Conservation (phyloP, 306 rosid genomes). For the Albizia julibrissin region DNA sequence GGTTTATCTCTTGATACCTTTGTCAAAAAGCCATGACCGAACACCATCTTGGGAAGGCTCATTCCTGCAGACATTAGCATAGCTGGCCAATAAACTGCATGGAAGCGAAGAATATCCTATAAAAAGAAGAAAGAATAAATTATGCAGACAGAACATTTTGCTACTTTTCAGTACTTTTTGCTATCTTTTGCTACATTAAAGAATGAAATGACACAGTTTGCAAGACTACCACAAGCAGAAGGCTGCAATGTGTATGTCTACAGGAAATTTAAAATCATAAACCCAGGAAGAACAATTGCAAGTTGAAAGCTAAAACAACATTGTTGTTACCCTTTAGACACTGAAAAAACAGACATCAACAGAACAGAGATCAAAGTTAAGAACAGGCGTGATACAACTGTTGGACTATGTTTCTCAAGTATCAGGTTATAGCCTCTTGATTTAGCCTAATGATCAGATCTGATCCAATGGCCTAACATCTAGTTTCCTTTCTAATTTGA, state of each 20-base stretch:
- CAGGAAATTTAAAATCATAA: neutral
- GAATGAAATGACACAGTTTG: neutral
- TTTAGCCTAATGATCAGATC: neutral
- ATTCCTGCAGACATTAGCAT: slow-evolving; percentile 97
- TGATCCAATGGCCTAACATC: neutral
- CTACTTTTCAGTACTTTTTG: neutral
- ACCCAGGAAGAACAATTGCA: neutral
- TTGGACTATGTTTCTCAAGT: neutral
- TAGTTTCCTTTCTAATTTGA: neutral
- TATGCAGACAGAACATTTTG: neutral
- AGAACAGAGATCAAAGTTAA: neutral
- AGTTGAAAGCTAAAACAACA: neutral
- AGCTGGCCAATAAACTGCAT: slow-evolving; percentile 99
- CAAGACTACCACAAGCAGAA: slow-evolving; percentile 13
- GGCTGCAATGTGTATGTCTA: slow-evolving; percentile 1
- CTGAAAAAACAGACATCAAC: neutral
- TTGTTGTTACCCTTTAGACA: neutral
- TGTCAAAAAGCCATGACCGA: slow-evolving; percentile 96
- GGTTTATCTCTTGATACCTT: slow-evolving; percentile 57
- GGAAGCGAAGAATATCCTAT: slow-evolving; percentile 95
- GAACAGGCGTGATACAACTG: neutral
- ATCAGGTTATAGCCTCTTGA: neutral
- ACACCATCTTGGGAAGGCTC: slow-evolving; percentile 88
- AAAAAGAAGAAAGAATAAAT: slow-evolving; percentile 18
- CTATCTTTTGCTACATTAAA: neutral